These are phyloP conservation scores for Thalassiosira livingstoniorum DNA, from an alignment of 352 stramenopile genomes.

Conservation along the genomic window DNA sequence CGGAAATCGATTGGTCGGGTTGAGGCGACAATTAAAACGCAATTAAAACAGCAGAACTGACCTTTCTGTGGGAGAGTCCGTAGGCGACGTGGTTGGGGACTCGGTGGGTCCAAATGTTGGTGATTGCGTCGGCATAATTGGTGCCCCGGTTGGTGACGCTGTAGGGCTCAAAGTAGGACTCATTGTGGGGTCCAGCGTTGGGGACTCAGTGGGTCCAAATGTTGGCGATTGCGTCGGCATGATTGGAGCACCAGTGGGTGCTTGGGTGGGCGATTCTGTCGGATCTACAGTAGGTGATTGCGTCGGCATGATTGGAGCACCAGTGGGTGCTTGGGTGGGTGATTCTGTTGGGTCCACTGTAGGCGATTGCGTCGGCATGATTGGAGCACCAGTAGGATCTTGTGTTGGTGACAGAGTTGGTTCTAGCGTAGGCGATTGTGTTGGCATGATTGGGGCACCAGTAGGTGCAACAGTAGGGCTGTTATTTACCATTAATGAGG, in stretches of 20 bases:
- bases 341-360: neutral
- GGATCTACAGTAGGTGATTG: neutral
- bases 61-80: slow-evolving; percentile 11
- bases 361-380: neutral
- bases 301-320: neutral
- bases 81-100: slow-evolving; percentile 1
- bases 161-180: neutral
- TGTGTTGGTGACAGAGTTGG: slow-evolving; percentile 21
- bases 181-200: neutral
- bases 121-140: neutral
- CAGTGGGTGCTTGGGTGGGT: neutral
- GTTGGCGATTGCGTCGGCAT: slow-evolving; percentile 10
- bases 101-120: neutral
- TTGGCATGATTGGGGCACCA: too few relatives aligned
- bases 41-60: neutral
- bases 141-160: neutral
- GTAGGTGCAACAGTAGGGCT: too few relatives aligned
- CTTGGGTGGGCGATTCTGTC: neutral
- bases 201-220: neutral
- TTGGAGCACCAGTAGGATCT: neutral
- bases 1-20: too few relatives aligned
- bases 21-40: neutral
- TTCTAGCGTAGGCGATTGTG: slow-evolving; percentile 5
- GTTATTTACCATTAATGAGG: too few relatives aligned
- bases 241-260: neutral